A percentile compares a stretch with the other conserved stretches of the same genome.
These are phyloP conservation scores for Achaetomium macrosporum DNA, from an alignment of 2,329 filamentous ascomycete species.

Conservation along the genomic window DNA sequence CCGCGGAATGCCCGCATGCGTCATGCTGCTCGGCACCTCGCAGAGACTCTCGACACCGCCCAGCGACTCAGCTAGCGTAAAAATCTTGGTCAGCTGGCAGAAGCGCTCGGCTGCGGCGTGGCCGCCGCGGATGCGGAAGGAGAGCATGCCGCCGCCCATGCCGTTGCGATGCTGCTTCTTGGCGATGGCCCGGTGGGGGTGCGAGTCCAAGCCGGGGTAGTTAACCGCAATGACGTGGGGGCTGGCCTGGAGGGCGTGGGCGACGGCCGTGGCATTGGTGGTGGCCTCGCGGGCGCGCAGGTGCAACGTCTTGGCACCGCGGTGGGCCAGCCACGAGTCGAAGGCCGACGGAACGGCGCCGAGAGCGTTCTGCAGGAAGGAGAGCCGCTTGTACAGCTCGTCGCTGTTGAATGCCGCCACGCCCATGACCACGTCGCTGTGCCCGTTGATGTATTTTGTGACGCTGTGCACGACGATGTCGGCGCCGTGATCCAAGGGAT, in stretches of 20 bases:
- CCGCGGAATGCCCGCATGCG: conserved; percentile 87
- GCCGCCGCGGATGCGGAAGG: conserved; percentile 87
- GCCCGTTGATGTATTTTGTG: conserved; percentile 99
- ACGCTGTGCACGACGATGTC: conserved; percentile 97
- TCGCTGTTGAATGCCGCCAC: conserved; percentile 91
- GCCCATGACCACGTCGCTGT: conserved; percentile 96
- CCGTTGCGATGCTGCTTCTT: conserved; percentile 87
- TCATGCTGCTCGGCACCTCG: conserved; percentile 94
- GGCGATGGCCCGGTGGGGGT: conserved; percentile 80
- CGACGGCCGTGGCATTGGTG: conserved; percentile 73
- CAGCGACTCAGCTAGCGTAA: conserved; percentile 86
- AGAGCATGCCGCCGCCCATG: conserved; percentile 95
- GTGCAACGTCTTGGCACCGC: conserved; percentile 94
- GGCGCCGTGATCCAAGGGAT: conserved; percentile 88
- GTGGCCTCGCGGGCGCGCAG: conserved; percentile 82
- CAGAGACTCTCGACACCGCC: conserved; percentile 85
- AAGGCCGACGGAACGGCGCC: conserved; percentile 92
- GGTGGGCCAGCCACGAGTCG: conserved; percentile 96
- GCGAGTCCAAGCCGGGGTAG: conserved; percentile 86
- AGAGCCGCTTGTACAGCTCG: conserved; percentile 66
- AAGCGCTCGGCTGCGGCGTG: conserved; percentile 82
- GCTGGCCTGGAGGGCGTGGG: conserved; percentile 69
- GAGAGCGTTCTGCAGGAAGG: conserved; percentile 95
- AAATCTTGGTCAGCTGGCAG: conserved; percentile 83
- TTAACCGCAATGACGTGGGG: conserved; percentile 84